A percentile compares a stretch with the other conserved stretches of the same genome.
These are phyloP conservation scores for Penstemon davidsonii DNA, from an alignment of 257 asterid species.

Conservation along the genomic window DNA sequence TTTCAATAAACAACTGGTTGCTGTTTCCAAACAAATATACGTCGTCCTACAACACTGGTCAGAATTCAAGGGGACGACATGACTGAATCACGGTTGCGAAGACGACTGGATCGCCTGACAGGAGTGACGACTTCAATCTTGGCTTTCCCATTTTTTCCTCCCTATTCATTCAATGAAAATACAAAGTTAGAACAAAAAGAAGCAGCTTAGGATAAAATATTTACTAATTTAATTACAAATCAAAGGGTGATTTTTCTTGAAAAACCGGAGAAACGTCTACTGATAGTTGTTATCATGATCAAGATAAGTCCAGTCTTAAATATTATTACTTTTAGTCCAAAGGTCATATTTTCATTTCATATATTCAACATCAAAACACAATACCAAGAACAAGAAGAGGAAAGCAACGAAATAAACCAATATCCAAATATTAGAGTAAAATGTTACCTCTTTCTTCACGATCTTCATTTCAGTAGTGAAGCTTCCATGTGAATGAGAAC, in stretches of 20 bases:
- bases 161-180: slow-evolving; percentile 38
- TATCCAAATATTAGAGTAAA: not conserved
- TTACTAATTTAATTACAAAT: not conserved
- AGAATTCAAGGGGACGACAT: slow-evolving; percentile 54
- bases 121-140: slow-evolving; percentile 43
- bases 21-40: slow-evolving; percentile 30
- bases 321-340: too few species aligned
- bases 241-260: not conserved
- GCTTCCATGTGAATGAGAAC: slow-evolving; percentile 47
- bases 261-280: too few species aligned
- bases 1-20: slow-evolving; percentile 31
- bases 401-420: not conserved
- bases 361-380: not conserved
- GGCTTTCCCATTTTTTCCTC: slow-evolving; percentile 43
- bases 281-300: not conserved
- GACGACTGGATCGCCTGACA: slow-evolving; percentile 69
- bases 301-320: not conserved
- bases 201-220: not conserved
- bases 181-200: not conserved
- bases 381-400: not conserved
- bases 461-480: slow-evolving; percentile 43
- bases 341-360: not conserved
- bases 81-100: slow-evolving; percentile 48
- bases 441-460: slow-evolving; percentile 52
- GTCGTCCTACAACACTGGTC: slow-evolving; percentile 1